Evolutionary conservation across 192 early-diverging fungal genomes (phyloP).

Genomic region (Umbelopsis ramanniana): DNA sequence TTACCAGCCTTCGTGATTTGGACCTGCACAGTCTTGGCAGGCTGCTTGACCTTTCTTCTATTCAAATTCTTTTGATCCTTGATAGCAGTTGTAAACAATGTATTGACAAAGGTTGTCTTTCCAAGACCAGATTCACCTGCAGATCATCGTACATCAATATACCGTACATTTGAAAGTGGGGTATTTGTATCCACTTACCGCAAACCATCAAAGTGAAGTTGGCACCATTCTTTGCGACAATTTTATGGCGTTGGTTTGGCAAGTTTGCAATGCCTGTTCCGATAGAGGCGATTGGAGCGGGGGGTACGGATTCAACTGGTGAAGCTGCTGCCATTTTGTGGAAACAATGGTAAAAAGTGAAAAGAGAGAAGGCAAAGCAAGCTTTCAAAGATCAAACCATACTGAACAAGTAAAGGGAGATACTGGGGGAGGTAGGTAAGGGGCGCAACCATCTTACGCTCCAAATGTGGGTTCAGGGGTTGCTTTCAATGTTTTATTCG

Average conservation of each 20-base stretch:
- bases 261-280: slow-evolving; percentile 97
- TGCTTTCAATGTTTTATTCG: not conserved
- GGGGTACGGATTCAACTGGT: slow-evolving; percentile 43
- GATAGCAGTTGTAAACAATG: slow-evolving; percentile 93
- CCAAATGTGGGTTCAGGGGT: slow-evolving; percentile 14
- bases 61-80: slow-evolving; percentile 87
- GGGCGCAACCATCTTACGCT: not conserved
- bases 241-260: slow-evolving; percentile 98
- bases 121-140: slow-evolving; percentile 95
- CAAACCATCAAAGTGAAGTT: slow-evolving; percentile 97
- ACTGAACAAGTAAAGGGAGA: slow-evolving; percentile 2
- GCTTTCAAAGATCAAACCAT: not conserved
- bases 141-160: slow-evolving; percentile 5
- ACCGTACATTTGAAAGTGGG: not conserved
- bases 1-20: slow-evolving; percentile 93
- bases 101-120: slow-evolving; percentile 99
- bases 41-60: slow-evolving; percentile 80
- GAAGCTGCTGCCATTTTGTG: slow-evolving; percentile 36
- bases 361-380: slow-evolving; percentile 23
- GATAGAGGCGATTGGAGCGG: slow-evolving; percentile 32
- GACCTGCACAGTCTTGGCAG: slow-evolving; percentile 94
- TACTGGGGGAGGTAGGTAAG: slow-evolving; percentile 4
- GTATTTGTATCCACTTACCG: slow-evolving; percentile 52
- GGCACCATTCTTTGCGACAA: slow-evolving; percentile 95
- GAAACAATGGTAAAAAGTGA: slow-evolving; percentile 18